Evolutionary conservation across 495 filamentous ascomycete genomes (phyloP), one percentile per base, ranked within the genome.

Genomic region (Letharia lupina): DNA sequence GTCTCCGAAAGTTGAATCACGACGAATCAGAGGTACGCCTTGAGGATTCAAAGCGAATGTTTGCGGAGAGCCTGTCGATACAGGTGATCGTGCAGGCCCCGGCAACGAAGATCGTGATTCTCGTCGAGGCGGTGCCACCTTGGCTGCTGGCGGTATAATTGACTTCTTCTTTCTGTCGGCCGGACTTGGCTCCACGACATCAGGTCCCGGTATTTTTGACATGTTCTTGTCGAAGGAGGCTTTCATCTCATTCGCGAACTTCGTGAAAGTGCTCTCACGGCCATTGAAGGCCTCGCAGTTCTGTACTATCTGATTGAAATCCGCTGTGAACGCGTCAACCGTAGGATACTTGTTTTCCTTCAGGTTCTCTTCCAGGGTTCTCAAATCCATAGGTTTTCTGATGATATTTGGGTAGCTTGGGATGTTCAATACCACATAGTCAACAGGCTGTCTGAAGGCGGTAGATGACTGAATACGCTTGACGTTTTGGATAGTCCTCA

Each of bases 21-120:
- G 90, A 62, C 94, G 91, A 67, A 96, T 96, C n/a, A 90, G 79
- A 15, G 94, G 94, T n/a, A 92, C 79, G 4, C 92, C 91, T 64
- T 92, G 87, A 0, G 91, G 87, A 0, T 87, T 86, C 31, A 96
- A 80, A 11, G 93, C 91, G 76, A 93, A 98, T 0, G 90, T 87
- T 75, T 81, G 71, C 2, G 86, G 80, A 52, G 82, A 82, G n/a
- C 73, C 70, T n/a, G 78, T 76, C 40, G 78, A 77, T 31, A 71
- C 64, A 10, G 72, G 65, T 59, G 76, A 70, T 42, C 73, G 75
- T 54, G 75, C 76, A 39, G 71, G 64, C 50, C 72, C 64, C 62
- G 76, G 75, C 20, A 71, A 62, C 20, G 78, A 75, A 65, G 81
- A 73, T 69, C 84, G 78, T 44, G 84, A 81, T 67, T 85, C 80